Evolutionary conservation across 2,329 filamentous ascomycete genomes (phyloP).

Genomic region (Hypoxylon sp.): DNA sequence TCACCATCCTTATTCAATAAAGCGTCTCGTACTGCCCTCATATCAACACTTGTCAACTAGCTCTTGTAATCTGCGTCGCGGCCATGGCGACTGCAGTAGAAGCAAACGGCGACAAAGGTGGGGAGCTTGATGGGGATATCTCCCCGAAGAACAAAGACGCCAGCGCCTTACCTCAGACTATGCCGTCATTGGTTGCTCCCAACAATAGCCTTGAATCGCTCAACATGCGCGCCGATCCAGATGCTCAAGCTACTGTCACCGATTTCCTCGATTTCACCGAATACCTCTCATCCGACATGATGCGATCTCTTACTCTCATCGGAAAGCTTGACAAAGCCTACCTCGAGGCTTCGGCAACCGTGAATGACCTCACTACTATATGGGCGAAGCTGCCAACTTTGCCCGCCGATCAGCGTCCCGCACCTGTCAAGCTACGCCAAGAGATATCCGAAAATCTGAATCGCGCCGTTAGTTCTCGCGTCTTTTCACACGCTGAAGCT

Average conservation of each 20-base stretch:
- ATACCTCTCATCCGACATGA: conserved; percentile 77
- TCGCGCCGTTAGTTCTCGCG: conserved; percentile 69
- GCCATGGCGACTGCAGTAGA: conserved; percentile 47
- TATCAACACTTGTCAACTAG: neutral
- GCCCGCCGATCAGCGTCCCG: conserved; percentile 63
- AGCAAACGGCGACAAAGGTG: conserved; percentile 43
- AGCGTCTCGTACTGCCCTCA: neutral
- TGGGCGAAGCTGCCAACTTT: conserved; percentile 71
- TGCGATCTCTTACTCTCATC: conserved; percentile 76
- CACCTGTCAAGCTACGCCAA: conserved; percentile 68
- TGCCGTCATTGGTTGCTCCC: conserved; percentile 51
- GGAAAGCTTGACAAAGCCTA: conserved; percentile 74
- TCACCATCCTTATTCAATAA: neutral
- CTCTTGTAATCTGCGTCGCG: conserved; percentile 8
- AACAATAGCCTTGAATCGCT: conserved; percentile 62
- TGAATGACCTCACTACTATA: conserved; percentile 69
- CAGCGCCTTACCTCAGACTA: conserved; percentile 53
- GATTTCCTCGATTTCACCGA: conserved; percentile 80
- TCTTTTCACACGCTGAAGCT: conserved; percentile 74
- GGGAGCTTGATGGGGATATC: conserved; percentile 51
- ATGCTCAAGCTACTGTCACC: conserved; percentile 78
- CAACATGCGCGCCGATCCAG: conserved; percentile 72
- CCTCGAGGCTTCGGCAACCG: conserved; percentile 66
- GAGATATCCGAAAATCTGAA: conserved; percentile 72
- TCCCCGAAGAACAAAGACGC: conserved; percentile 57